Evolutionary conservation across 208 protist genomes (phyloP).

Genomic region (Balamuthia mandrillaris): DNA sequence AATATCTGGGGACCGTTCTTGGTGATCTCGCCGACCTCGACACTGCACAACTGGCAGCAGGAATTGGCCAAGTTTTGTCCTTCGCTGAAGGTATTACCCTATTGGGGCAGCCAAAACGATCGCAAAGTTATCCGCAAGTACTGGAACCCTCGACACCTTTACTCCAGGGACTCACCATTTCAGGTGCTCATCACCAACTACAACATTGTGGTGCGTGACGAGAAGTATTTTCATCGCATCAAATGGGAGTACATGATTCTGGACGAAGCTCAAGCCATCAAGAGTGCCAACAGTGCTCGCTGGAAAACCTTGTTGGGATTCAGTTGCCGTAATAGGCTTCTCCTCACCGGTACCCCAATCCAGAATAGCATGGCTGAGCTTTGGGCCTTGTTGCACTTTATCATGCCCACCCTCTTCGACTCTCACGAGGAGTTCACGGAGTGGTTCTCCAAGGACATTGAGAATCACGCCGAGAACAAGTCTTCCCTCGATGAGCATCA

Average conservation of each 20-base stretch:
- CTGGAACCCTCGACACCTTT: constrained; percentile 56
- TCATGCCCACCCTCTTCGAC: constrained; percentile 84
- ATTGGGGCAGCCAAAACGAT: constrained; percentile 57
- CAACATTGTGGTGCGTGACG: constrained; percentile 53
- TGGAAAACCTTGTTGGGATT: constrained; percentile 75
- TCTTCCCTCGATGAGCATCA: constrained; percentile 49
- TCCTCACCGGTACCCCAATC: constrained; percentile 84
- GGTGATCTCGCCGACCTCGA: constrained; percentile 63
- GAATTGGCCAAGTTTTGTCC: constrained; percentile 60
- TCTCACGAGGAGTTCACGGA: constrained; percentile 80
- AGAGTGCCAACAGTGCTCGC: constrained; percentile 26
- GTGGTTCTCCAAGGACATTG: constrained; percentile 81
- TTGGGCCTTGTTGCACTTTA: constrained; percentile 85
- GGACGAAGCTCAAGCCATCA: constrained; percentile 76
- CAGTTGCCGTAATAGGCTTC: constrained; percentile 77
- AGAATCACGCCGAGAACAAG: constrained; percentile 56
- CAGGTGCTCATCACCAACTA: constrained; percentile 63
- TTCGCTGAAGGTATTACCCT: constrained; percentile 45
- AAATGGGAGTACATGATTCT: constrained; percentile 81
- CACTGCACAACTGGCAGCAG: constrained; percentile 66
- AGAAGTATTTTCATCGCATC: constrained; percentile 57
- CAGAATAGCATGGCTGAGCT: constrained; percentile 60
- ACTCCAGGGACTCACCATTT: constrained; percentile 43
- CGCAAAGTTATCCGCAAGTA: constrained; percentile 40
- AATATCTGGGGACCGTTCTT: constrained; percentile 65